These are phyloP conservation scores for Asterionellopsis glacialis DNA, from an alignment of 108 stramenopile genomes.

Conservation along the genomic window DNA sequence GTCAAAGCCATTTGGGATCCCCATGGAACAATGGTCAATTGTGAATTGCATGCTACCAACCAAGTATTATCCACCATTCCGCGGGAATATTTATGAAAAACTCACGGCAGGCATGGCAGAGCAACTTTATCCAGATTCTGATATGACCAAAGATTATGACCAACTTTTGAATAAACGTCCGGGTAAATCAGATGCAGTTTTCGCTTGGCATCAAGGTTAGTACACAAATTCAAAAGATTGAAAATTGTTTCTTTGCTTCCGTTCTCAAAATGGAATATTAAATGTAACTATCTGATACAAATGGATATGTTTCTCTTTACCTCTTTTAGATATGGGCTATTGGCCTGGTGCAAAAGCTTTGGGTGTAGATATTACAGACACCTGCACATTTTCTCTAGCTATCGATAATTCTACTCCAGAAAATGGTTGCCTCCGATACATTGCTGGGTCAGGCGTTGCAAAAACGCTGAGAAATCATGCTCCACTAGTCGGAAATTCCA, in stretches of 20 bases:
- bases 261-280: too few species aligned
- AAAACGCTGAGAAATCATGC: slow-evolving; percentile 36
- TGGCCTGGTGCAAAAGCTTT: slow-evolving; percentile 44
- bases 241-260: not conserved
- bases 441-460: slow-evolving; percentile 35
- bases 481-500: slow-evolving; percentile 23
- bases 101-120: slow-evolving; percentile 32
- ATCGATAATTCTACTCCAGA: slow-evolving; percentile 47
- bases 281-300: not conserved
- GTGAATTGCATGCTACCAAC: slow-evolving; percentile 64
- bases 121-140: slow-evolving; percentile 38
- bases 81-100: slow-evolving; percentile 46
- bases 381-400: slow-evolving; percentile 54
- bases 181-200: slow-evolving; percentile 37
- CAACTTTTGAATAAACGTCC: slow-evolving; percentile 52
- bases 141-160: slow-evolving; percentile 56
- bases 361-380: slow-evolving; percentile 35
- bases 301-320: slow-evolving; percentile 23
- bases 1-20: slow-evolving; percentile 51
- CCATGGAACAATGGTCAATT: slow-evolving; percentile 45
- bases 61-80: slow-evolving; percentile 39
- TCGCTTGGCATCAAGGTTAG: slow-evolving; percentile 34
- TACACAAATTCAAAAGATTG: not conserved
- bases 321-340: slow-evolving; percentile 45
- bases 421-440: slow-evolving; percentile 60